Base-by-base conservation (phyloP, 192 early-diverging fungal species). In the Oehlia diaphana region DNA sequence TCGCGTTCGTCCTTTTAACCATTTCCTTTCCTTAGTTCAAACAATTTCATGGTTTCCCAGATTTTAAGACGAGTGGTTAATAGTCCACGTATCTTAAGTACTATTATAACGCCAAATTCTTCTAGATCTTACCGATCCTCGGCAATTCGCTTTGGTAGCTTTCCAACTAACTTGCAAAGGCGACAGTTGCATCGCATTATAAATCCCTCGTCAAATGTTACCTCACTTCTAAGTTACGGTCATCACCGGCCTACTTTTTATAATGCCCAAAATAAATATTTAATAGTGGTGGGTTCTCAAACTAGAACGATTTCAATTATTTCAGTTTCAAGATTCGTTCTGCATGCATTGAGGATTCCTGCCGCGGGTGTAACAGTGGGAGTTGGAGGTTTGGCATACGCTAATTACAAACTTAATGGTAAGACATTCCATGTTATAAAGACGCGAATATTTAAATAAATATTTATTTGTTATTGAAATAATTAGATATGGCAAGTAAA, bases 321-420 rank as follows among this genome's bases (percentile, higher is more conserved):
- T 62, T 49, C 81, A 2, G 65, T 82, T 63, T 88, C 89, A 12
- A 80, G 86, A 33, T 79, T 88, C 37, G 63, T 89, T 8, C 77
- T 88, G 39, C 82, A 81, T 81, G 81, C 87, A 12, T 70, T 93
- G 33, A 82, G 90, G 14, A 49, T 94, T 9, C 92, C 92, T 19
- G 78, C 91, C 4, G 85, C 88, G 33, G 86, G 88, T 5, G 86
- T 87, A 13, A 91, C 89, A 0, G 88, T 88, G 14, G 88, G 89
- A 6, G 86, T 87, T 39, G 91, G 91, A 26, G 88, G 86, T 63
- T 82, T 88, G 10, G 88, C 90, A 19, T 87, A 91, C 72, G 89
- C 90, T 2, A 86, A 91, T 61, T 90, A 91, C 74, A 92, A 92
- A 81, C 53, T 91, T 50, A 83, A 86, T 82, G 89, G 87, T 88